These are phyloP conservation scores for Russula compacta DNA, from an alignment of 768 basidiomycete species.

Conservation along the genomic window DNA sequence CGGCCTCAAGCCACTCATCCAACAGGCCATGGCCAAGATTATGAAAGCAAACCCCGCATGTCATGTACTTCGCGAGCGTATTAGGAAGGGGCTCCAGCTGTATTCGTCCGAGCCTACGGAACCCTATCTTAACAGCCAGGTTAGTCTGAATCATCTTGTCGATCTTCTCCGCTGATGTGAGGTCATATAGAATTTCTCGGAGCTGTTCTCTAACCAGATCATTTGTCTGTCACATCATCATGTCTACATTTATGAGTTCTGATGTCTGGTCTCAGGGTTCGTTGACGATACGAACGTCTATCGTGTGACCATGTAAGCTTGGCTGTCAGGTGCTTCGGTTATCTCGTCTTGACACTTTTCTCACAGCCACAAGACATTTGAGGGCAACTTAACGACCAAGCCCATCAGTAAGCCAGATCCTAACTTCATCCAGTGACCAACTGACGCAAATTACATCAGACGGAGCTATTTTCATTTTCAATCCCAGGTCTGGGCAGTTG, in stretches of 20 bases:
- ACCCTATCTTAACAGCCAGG: constrained; percentile 96
- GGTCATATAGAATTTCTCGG: constrained; percentile 66
- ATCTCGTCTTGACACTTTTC: constrained; percentile 18
- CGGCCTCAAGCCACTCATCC: constrained; percentile 93
- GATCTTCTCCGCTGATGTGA: constrained; percentile 4
- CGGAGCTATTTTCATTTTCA: constrained; percentile 98
- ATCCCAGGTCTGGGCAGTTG: constrained; percentile 94
- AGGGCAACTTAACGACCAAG: constrained; percentile 99
- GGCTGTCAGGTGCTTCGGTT: not conserved
- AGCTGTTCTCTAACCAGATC: constrained; percentile 96
- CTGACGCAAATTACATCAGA: constrained; percentile 35
- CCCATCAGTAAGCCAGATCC: constrained; percentile 69
- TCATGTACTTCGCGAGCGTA: constrained; percentile 96
- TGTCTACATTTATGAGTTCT: not conserved
- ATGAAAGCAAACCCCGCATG: constrained; percentile 99
- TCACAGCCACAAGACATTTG: constrained; percentile 91
- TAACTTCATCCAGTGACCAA: not conserved
- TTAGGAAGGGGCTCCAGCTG: constrained; percentile 94
- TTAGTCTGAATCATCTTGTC: constrained; percentile 20
- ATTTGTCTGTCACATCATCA: constrained; percentile 50
- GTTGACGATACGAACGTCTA: constrained; percentile 99
- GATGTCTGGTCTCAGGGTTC: constrained; percentile 53
- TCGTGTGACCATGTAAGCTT: constrained; percentile 78
- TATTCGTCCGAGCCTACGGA: constrained; percentile 99
- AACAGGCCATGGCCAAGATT: constrained; percentile 99